phyloP scores from a whole-genome alignment of 1,284 basidiomycete species.

The Vanrija sp. region DNA sequence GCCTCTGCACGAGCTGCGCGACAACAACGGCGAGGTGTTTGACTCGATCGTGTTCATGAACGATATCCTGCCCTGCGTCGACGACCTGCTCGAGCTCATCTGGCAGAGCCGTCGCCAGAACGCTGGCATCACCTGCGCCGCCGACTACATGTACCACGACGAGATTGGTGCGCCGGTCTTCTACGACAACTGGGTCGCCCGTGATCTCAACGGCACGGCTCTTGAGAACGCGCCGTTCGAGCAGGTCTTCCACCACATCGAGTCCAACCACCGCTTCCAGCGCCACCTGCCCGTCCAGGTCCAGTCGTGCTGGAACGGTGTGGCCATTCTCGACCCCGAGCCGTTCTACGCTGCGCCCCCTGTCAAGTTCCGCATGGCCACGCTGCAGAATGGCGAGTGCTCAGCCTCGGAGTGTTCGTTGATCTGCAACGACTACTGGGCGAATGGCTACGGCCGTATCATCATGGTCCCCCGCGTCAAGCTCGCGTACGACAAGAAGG shows the following conservation, averaged over 20 bases:
- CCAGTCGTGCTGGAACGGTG: conserved; percentile 95
- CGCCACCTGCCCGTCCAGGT: conserved; percentile 87
- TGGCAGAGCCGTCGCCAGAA: conserved; percentile 88
- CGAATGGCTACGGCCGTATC: conserved; percentile 85
- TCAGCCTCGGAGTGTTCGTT: conserved; percentile 88
- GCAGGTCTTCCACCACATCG: conserved; percentile 75
- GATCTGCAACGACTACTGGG: conserved; percentile 88
- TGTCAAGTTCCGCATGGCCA: conserved; percentile 89
- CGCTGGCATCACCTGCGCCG: conserved; percentile 91
- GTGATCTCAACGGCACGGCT: conserved; percentile 94
- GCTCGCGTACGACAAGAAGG: conserved; percentile 87
- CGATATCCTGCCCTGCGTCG: conserved; percentile 90
- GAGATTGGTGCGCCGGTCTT: conserved; percentile 88
- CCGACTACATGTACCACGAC: conserved; percentile 96
- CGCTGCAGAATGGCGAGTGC: conserved; percentile 72
- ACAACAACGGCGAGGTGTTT: conserved; percentile 83
- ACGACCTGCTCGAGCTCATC: conserved; percentile 91
- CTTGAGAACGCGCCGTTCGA: conserved; percentile 95
- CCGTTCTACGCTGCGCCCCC: conserved; percentile 85
- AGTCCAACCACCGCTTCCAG: conserved; percentile 74
- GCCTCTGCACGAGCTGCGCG: conserved; percentile 83
- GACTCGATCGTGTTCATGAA: conserved; percentile 97
- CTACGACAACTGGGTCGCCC: conserved; percentile 96
- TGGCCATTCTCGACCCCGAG: conserved; percentile 85
- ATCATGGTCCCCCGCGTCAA: conserved; percentile 95